These are phyloP conservation scores for Oryza glaberrima DNA, from an alignment of 176 grass and related monocot species.

Conservation along the genomic window DNA sequence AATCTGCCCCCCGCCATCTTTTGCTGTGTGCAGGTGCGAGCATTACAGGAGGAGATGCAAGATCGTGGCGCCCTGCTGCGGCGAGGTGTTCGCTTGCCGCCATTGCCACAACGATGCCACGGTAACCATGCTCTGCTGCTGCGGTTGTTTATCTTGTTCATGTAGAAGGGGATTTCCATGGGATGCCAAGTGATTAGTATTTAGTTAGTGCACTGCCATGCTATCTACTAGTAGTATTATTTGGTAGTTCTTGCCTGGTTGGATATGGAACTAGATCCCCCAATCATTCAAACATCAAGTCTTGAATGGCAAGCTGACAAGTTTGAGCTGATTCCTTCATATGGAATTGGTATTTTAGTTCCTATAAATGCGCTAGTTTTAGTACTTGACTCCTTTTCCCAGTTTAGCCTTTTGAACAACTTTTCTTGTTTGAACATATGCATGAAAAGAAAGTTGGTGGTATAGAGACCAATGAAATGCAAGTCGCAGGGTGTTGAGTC, in stretches of 20 bases:
- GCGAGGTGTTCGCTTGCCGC: constrained; percentile 81
- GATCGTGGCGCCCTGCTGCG: constrained; percentile 90
- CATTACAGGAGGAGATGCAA: constrained; percentile 93
- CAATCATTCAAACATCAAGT: not conserved
- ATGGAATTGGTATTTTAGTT: not conserved
- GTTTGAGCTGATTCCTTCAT: not conserved
- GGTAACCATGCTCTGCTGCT: constrained; percentile 30
- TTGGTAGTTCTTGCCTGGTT: not conserved
- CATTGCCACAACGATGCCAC: constrained; percentile 92
- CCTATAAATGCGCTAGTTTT: not conserved
- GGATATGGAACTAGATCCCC: not conserved
- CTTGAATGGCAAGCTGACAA: not conserved
- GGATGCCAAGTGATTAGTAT: not conserved
- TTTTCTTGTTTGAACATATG: constrained; percentile 17
- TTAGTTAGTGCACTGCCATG: not conserved
- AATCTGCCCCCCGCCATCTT: not conserved
- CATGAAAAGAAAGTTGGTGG: not conserved
- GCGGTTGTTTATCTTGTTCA: not conserved
- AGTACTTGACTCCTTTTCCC: not conserved
- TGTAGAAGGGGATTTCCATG: not conserved
- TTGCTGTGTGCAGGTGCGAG: constrained; percentile 55
- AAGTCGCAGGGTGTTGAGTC: not conserved
- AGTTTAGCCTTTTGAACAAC: constrained; percentile 19
- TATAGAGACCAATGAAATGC: not conserved
- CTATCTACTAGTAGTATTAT: too few relatives aligned